Evolutionary conservation across 2,329 filamentous ascomycete genomes (phyloP), one percentile per base, ranked within the genome.

Genomic region (Xylariaceae sp.): DNA sequence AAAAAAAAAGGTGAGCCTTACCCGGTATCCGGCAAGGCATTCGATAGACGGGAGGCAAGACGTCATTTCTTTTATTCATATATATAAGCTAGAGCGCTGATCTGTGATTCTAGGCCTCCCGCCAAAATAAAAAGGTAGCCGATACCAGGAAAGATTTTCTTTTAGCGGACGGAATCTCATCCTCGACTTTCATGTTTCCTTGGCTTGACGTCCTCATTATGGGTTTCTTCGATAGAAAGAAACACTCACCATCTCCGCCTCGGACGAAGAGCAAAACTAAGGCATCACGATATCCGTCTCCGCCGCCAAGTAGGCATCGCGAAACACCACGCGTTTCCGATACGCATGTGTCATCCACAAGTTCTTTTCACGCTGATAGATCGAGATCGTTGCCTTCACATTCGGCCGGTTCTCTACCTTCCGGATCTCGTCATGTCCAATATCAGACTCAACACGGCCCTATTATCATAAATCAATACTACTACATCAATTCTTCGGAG

Each of bases 391-490:
- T 64, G 42, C 61, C 63, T 60, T 17, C 53, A 65, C 67, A 47
- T 51, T 68, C 56, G 59, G 62, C 42, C 63, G 69, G 67, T 62
- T 52, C 63, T n/a, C 47, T 63, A 39, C 53, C 61, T 35, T 67
- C 69, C 3, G 8, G 37, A 11, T 49, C 50, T 13, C 59, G 62
- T 51, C 67, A 66, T 18, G 70, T 71, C 49, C 69, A 71, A 35
- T 63, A 66, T 35, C 66, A 68, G 44, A 64, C 60, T 34, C 66
- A 62, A 55, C 71, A 69, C 23, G 72, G 72, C 30, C 76, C 78
- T 6, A 76, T 82, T 56, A 73, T 82, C 34, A 78, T 82, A 53
- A 81, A 82, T 61, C 79, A 82, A 60, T 74, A 82, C 63, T 81
- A 82, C 66, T 80, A 82, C 63, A 66, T 80, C 53, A 63, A 67